These are phyloP conservation scores for Aciculosporium take DNA, from an alignment of 2,329 filamentous ascomycete genomes.

Conservation along the genomic window DNA sequence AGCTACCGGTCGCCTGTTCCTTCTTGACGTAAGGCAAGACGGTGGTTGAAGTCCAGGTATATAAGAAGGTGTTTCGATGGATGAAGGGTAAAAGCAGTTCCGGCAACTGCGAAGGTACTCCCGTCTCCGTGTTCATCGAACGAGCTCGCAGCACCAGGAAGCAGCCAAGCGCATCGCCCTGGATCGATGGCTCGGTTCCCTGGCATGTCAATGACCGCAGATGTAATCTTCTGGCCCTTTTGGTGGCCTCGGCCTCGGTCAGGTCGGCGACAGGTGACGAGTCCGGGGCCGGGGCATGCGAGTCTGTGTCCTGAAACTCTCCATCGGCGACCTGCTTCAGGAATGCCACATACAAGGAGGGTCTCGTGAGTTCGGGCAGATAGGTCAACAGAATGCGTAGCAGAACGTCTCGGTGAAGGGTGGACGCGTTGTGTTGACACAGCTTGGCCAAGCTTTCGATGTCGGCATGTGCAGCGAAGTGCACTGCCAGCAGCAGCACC, in stretches of 20 bases:
- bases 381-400: slow-evolving; percentile 64
- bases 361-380: slow-evolving; percentile 56
- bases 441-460: slow-evolving; percentile 47
- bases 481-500: slow-evolving; percentile 57
- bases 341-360: slow-evolving; percentile 47
- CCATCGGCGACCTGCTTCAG: slow-evolving; percentile 41
- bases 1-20: slow-evolving; percentile 55
- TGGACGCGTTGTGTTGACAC: slow-evolving; percentile 37
- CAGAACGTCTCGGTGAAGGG: slow-evolving; percentile 49
- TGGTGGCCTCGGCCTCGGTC: slow-evolving; percentile 49
- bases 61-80: slow-evolving; percentile 42
- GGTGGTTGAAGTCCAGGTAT: slow-evolving; percentile 54
- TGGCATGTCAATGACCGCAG: slow-evolving; percentile 43
- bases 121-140: slow-evolving; percentile 56
- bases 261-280: slow-evolving; percentile 40
- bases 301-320: slow-evolving; percentile 25
- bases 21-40: slow-evolving; percentile 55
- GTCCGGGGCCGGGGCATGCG: slow-evolving; percentile 42
- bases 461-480: slow-evolving; percentile 53
- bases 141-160: slow-evolving; percentile 58
- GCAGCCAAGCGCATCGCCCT: slow-evolving; percentile 40
- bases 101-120: slow-evolving; percentile 54
- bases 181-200: slow-evolving; percentile 30
- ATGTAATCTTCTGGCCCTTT: slow-evolving; percentile 47
- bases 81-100: slow-evolving; percentile 57